Conservation (phyloP, 1,284 basidiomycete genomes). For the Ceratorhiza oryzae-sativae region DNA sequence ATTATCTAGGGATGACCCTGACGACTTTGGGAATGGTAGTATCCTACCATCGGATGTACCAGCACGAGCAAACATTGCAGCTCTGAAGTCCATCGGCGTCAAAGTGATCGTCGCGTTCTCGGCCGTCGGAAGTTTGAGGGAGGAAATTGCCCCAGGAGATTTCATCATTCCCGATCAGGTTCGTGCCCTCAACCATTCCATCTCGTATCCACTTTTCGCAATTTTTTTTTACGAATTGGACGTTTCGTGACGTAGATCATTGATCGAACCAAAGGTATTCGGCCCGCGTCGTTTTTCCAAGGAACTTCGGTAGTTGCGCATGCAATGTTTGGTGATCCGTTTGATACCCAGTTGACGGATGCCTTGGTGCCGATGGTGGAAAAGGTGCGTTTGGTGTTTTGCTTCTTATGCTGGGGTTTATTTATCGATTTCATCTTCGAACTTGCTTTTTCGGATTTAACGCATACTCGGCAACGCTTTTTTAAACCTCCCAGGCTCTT, state of each 20-base stretch:
- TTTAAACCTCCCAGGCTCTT: background rate
- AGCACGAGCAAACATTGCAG: conserved; percentile 91
- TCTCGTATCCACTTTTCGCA: background rate
- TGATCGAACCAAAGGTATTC: conserved; percentile 92
- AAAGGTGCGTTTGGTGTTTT: conserved; percentile 53
- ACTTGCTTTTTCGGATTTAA: background rate
- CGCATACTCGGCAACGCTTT: background rate
- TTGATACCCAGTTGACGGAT: conserved; percentile 67
- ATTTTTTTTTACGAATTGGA: no score
- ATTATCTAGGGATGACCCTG: background rate
- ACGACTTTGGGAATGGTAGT: conserved; percentile 1
- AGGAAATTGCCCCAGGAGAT: conserved; percentile 91
- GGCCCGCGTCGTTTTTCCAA: conserved; percentile 88
- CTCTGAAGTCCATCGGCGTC: conserved; percentile 91
- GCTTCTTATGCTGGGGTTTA: background rate
- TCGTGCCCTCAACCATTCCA: background rate
- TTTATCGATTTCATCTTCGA: background rate
- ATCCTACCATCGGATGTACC: conserved; percentile 80
- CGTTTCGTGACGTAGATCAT: conserved; percentile 64
- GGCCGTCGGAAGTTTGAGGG: conserved; percentile 94
- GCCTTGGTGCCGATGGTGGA: conserved; percentile 76
- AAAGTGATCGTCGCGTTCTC: conserved; percentile 92
- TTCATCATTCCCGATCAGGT: conserved; percentile 85
- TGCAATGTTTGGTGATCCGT: conserved; percentile 93
- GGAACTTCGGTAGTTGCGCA: conserved; percentile 86